Conservation (phyloP, 192 early-diverging fungal genomes). For the Backusella psychrophila region DNA sequence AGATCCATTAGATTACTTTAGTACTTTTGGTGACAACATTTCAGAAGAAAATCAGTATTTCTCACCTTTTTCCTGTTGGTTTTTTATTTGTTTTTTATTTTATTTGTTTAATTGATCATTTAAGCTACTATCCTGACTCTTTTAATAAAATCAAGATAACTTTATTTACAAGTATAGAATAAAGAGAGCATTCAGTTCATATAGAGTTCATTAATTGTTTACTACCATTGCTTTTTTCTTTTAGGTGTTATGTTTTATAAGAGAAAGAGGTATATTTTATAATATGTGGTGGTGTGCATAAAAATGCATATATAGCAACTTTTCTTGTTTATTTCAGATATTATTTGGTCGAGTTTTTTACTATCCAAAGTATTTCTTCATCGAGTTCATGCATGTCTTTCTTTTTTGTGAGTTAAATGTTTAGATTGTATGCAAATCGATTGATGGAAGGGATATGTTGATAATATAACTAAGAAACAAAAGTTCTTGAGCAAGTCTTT, state of each 20-base stretch:
- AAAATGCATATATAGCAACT: neutral
- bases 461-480: neutral
- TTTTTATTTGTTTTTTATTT: neutral
- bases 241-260: neutral
- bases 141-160: neutral
- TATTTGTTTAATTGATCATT: constrained; percentile 6
- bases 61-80: neutral
- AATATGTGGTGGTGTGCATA: neutral
- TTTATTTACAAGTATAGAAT: neutral
- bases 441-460: neutral
- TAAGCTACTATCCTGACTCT: neutral
- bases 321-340: neutral
- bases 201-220: neutral
- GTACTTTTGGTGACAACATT: neutral
- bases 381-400: neutral
- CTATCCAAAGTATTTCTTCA: neutral
- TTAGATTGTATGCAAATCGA: neutral
- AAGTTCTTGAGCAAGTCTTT: neutral
- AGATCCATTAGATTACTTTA: neutral
- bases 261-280: neutral
- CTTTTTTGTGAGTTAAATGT: neutral
- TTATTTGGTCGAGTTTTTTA: neutral
- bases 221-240: neutral
- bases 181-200: neutral
- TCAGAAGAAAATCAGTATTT: neutral